These are phyloP conservation scores for Parachaetomium inaequale DNA, from an alignment of 495 filamentous ascomycete genomes.

Conservation along the genomic window DNA sequence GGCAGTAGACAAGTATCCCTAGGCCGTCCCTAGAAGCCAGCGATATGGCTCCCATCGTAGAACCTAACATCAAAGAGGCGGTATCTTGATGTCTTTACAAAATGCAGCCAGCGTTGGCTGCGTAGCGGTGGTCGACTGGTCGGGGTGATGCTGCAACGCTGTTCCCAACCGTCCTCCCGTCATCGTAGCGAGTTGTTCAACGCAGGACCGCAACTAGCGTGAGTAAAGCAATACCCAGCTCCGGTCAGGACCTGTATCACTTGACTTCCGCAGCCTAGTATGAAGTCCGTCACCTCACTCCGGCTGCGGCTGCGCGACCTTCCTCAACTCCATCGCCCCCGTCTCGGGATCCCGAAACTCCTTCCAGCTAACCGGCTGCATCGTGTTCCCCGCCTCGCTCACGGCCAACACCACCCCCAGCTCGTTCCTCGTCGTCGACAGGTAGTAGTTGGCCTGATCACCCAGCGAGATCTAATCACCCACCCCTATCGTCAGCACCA, in stretches of 20 bases:
- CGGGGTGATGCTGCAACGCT: neutral
- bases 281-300: neutral
- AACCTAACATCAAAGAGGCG: neutral
- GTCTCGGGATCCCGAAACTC: slow-evolving; percentile 83
- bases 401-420: slow-evolving; percentile 91
- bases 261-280: no score
- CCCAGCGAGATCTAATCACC: slow-evolving; percentile 71
- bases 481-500: slow-evolving; percentile 7
- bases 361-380: slow-evolving; percentile 92
- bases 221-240: neutral
- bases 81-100: neutral
- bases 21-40: no score
- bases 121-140: neutral
- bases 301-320: slow-evolving; percentile 82
- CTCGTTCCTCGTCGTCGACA: slow-evolving; percentile 84
- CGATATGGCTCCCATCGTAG: neutral
- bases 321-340: slow-evolving; percentile 74
- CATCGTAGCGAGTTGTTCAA: neutral
- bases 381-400: slow-evolving; percentile 81
- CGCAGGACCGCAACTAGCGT: neutral
- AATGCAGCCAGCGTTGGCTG: slow-evolving; percentile 1
- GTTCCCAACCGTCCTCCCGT: neutral
- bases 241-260: no score
- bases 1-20: no score
- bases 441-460: slow-evolving; percentile 90